These are phyloP conservation scores for Globisporangium mamillatum DNA, from an alignment of 352 stramenopile species.

Conservation along the genomic window DNA sequence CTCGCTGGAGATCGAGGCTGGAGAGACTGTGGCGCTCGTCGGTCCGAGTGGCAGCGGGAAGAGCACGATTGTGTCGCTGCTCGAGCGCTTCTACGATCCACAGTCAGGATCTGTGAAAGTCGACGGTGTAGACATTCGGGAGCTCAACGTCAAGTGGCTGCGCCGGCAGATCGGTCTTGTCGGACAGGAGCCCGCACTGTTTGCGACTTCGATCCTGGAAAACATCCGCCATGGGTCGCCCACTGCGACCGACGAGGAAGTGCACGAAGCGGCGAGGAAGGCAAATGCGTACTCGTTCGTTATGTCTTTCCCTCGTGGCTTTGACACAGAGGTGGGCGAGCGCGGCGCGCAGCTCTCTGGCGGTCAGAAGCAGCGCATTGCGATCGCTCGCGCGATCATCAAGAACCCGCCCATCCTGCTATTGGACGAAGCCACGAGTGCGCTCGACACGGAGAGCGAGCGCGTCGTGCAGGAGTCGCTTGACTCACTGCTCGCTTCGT, in stretches of 20 bases:
- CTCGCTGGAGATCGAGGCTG: conserved; percentile 53
- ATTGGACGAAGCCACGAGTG: conserved; percentile 16
- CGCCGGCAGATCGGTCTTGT: conserved; percentile 89
- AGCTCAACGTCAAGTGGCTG: conserved; percentile 82
- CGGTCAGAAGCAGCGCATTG: conserved; percentile 90
- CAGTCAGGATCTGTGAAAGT: conserved; percentile 33
- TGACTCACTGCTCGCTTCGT: conserved; percentile 37
- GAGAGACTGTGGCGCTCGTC: conserved; percentile 47
- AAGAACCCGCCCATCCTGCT: conserved; percentile 86
- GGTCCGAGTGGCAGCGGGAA: conserved; percentile 20
- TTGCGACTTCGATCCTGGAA: conserved; percentile 49
- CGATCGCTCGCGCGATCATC: conserved; percentile 89
- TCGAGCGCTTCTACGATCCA: conserved; percentile 29
- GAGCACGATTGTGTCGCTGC: conserved; percentile 11
- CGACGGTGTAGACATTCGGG: conserved; percentile 46
- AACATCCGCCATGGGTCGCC: conserved; percentile 78
- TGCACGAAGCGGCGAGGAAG: conserved; percentile 40
- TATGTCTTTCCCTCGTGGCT: conserved; percentile 81
- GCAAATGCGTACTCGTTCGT: conserved; percentile 94
- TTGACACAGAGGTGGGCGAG: conserved; percentile 89
- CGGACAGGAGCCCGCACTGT: conserved; percentile 65
- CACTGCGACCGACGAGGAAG: conserved; percentile 39
- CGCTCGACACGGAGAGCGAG: conserved; percentile 72
- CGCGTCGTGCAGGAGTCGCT: conserved; percentile 66
- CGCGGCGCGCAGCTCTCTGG: conserved; percentile 78